These are phyloP conservation scores for Verruconis gallopava DNA, from an alignment of 2,329 filamentous ascomycete genomes.

Conservation along the genomic window DNA sequence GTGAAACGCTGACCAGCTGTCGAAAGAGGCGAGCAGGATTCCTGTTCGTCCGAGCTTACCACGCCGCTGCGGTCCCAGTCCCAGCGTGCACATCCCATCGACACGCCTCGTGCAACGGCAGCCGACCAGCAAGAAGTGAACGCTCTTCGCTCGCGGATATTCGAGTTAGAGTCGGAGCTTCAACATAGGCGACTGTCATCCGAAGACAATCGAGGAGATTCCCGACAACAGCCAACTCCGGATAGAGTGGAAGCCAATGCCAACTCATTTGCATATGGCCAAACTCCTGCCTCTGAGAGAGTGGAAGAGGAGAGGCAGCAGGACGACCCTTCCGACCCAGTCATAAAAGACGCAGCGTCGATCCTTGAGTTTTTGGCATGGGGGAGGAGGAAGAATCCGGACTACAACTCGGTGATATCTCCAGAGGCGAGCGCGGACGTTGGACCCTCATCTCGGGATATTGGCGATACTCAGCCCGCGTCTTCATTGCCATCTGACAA, in stretches of 20 bases:
- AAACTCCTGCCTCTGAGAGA: background rate
- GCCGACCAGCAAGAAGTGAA: background rate
- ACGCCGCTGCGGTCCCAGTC: background rate
- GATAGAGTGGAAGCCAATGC: background rate
- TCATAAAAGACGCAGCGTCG: constrained; percentile 27
- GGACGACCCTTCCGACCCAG: background rate
- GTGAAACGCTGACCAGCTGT: background rate
- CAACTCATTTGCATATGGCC: background rate
- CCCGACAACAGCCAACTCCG: background rate
- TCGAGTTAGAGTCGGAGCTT: constrained; percentile 2
- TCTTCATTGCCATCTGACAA: background rate
- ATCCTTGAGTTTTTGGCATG: constrained; percentile 37
- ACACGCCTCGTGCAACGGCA: background rate
- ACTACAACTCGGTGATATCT: constrained; percentile 9
- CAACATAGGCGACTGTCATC: background rate
- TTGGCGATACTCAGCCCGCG: background rate
- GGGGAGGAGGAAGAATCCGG: constrained; percentile 32
- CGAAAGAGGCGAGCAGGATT: constrained; percentile 1
- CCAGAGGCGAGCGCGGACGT: background rate
- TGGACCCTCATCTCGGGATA: background rate
- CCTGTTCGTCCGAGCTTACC: background rate
- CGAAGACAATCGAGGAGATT: background rate
- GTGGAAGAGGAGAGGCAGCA: background rate
- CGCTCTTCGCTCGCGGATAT: background rate
- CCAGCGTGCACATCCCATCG: background rate